Evolutionary conservation across 2,329 filamentous ascomycete genomes (phyloP), one percentile per base, ranked within the genome.

Genomic region (Triangularia verruculosa): DNA sequence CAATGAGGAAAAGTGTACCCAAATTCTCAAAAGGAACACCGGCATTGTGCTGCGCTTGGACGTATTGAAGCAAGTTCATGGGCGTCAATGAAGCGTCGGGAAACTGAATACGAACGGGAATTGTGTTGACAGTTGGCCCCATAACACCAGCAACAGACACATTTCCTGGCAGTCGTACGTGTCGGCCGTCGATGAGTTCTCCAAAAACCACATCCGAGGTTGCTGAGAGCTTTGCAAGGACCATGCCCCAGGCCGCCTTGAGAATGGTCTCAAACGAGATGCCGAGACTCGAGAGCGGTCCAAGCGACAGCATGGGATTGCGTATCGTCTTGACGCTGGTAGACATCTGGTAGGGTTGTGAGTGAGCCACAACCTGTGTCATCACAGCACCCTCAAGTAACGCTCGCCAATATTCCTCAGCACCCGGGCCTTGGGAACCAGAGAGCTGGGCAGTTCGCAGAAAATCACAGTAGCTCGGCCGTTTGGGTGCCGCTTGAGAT

Each of bases 161-260:
- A 9, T 76, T 74, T 11, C 76, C 75, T 0, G 76, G 72, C 1
- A 82, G 75, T 2, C 73, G 71, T 0, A 79, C 69, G 63, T 81
- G 79, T 20, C 81, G 80, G 1, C 80, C 80, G 11, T 81, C 79
- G 13, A 85, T 75, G 2, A 82, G 72, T 68, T 86, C 81, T 7
- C 84, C 85, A 62, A 87, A 87, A 3, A 86, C 77, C 6, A 87
- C 78, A 51, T 87, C 85, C 5, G 78, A 73, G 0, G 72, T 75
- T 0, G 77, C 79, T 0, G 82, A 80, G 9, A 86, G 72, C 24
- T 78, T 81, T 0, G 82, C 80, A 6, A 88, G 77, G 0, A 83
- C 79, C 64, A 83, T 79, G 0, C 83, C 80, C 84, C 85, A 88
- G 0, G 84, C 84, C 0, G 83, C 80, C 70, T 85, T 86, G 32